phyloP scores from a whole-genome alignment of 2,329 filamentous ascomycete species.

The Alternaria rosae region DNA sequence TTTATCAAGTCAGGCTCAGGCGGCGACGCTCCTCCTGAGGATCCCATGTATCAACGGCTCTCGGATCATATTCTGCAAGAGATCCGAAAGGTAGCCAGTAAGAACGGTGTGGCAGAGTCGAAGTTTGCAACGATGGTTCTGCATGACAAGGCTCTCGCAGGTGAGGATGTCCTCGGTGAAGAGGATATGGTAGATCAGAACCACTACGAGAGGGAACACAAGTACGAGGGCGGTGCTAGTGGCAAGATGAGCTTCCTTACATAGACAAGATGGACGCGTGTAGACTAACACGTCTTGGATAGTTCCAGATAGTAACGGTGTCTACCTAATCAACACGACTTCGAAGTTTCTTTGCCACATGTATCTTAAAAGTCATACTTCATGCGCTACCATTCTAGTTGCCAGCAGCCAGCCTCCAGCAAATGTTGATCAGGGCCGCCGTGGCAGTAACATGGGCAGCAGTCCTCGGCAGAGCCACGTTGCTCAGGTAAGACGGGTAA shows the following conservation, averaged over 20 bases:
- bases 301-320: background rate
- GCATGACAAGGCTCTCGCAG: background rate
- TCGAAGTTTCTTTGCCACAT: background rate
- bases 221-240: background rate
- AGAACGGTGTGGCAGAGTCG: background rate
- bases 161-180: background rate
- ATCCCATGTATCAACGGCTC: background rate
- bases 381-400: constrained; percentile 16
- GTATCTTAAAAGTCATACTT: background rate
- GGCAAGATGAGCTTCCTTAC: background rate
- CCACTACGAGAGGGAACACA: background rate
- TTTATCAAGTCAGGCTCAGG: background rate
- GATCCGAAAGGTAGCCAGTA: background rate
- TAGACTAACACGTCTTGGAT: background rate
- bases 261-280: background rate
- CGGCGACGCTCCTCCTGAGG: background rate
- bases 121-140: background rate
- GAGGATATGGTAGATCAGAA: background rate
- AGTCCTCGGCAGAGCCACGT: constrained; percentile 25
- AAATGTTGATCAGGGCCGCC: constrained; percentile 31
- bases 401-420: constrained; percentile 30
- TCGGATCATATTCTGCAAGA: background rate
- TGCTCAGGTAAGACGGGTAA: constrained; percentile 30
- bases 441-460: constrained; percentile 30
- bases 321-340: background rate